Evolutionary conservation across 1,139 yeast species (phyloP), one percentile per base, ranked within the genome.

Genomic region (Geotrichum cucujoidarum): DNA sequence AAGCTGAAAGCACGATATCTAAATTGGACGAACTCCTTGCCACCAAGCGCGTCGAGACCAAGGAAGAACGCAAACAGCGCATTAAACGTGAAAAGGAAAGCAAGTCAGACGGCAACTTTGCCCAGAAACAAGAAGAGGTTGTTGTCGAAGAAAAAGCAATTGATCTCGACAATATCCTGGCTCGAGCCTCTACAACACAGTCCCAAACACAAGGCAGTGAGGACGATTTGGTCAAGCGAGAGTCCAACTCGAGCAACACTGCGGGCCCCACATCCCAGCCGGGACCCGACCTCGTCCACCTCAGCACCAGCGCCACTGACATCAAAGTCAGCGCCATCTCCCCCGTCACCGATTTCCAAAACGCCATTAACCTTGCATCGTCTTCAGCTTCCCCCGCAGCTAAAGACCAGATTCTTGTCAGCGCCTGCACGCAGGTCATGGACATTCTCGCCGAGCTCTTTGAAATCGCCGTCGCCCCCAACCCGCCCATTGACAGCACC

Each of bases 21-120:
- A 55, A 57, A 8, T 16, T 62, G 2, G 53, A 47, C 8, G 25
- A 36, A 7, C 22, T 56, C 35, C 24, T 46, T 16, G 45, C 20
- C 4, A 57, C 55, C 20, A 55, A 50, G 11, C 11, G 44, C 5
- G 54, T 56, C 6, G 55, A 56, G 21, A 47, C 48, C 13, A 29
- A 35, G 29, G 40, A 42, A 33, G 43, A 32, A 36, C 40, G 45
- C 34, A 45, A 33, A 24, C 27, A 35, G 14, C 29, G 34, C n/a
- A 43, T 39, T 27, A 29, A 40, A 29, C 43, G 5, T 2, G 43
- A 39, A 21, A 29, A 36, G 10, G 44, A 38, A 35, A 20, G 16
- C 16, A 48, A 22, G 29, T 34, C 27, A 50, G n/a, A 24, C 2
- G 10, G 6, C 10, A 35, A 25, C 33, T 25, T n/a, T 8, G 13